These are phyloP conservation scores for Chalciporus sp. DNA, from an alignment of 1,284 basidiomycete genomes.

Conservation along the genomic window DNA sequence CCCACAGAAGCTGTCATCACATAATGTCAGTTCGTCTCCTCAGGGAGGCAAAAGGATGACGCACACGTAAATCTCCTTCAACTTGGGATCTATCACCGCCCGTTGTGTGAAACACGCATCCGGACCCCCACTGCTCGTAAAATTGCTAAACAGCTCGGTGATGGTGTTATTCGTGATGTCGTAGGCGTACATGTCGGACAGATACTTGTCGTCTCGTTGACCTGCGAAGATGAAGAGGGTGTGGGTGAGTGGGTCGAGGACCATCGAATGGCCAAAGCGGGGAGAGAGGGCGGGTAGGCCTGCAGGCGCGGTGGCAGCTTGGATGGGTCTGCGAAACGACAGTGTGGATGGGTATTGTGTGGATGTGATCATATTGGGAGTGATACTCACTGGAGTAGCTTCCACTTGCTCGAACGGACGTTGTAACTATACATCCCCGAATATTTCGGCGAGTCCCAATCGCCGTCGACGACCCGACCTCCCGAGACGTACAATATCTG, in stretches of 20 bases:
- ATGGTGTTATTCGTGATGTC: constrained; percentile 59
- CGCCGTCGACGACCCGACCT: constrained; percentile 69
- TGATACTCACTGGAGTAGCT: constrained; percentile 56
- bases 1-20: constrained; percentile 54
- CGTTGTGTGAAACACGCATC: constrained; percentile 71
- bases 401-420: constrained; percentile 64
- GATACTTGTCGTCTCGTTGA: constrained; percentile 61
- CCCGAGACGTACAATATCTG: constrained; percentile 81
- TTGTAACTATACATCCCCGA: constrained; percentile 74
- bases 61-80: constrained; percentile 74
- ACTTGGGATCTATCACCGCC: constrained; percentile 62
- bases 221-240: constrained; percentile 73
- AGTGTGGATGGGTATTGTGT: background rate
- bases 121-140: constrained; percentile 57
- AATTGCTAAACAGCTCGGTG: constrained; percentile 65
- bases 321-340: constrained; percentile 34
- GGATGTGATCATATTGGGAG: background rate
- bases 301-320: constrained; percentile 25
- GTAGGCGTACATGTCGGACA: constrained; percentile 76
- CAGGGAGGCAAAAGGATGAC: constrained; percentile 26
- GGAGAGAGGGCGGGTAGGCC: constrained; percentile 48
- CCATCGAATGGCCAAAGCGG: constrained; percentile 78
- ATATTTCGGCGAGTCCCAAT: constrained; percentile 58
- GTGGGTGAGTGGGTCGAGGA: constrained; percentile 59
- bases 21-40: background rate